phyloP scores from a whole-genome alignment of 129 eudicot species.

The Scalesia atractyloides region DNA sequence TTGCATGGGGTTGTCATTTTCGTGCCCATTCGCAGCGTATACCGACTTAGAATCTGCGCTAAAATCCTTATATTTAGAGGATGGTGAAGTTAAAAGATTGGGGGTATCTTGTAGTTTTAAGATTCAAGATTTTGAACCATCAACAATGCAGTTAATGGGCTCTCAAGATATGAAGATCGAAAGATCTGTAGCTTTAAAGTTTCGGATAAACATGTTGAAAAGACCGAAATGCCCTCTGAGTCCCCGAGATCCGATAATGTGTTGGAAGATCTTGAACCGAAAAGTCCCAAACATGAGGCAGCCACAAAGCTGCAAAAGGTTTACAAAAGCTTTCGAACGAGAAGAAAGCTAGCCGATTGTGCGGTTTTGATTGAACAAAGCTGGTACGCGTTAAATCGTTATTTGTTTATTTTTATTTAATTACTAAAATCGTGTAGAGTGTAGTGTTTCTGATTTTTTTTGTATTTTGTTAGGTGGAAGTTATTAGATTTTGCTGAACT shows the following conservation, averaged over 20 bases:
- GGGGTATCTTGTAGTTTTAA: slow-evolving; percentile 60
- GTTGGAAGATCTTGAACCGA: slow-evolving; percentile 28
- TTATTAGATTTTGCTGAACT: slow-evolving; percentile 91
- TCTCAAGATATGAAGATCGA: slow-evolving; percentile 45
- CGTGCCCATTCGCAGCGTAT: slow-evolving; percentile 66
- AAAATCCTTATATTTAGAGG: slow-evolving; percentile 47
- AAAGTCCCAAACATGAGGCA: slow-evolving; percentile 85
- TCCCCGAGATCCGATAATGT: slow-evolving; percentile 37
- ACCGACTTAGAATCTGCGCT: slow-evolving; percentile 57
- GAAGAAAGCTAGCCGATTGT: slow-evolving; percentile 97
- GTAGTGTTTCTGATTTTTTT: background rate
- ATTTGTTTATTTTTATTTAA: background rate
- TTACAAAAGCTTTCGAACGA: slow-evolving; percentile 89
- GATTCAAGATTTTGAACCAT: slow-evolving; percentile 42
- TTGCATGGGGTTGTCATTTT: slow-evolving; percentile 89
- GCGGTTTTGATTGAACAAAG: slow-evolving; percentile 94
- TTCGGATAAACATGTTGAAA: slow-evolving; percentile 30
- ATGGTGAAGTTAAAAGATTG: slow-evolving; percentile 48
- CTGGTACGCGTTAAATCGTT: slow-evolving; percentile 52
- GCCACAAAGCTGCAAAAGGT: slow-evolving; percentile 95
- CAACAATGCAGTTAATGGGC: slow-evolving; percentile 46
- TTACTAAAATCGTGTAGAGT: background rate
- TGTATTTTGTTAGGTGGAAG: slow-evolving; percentile 70
- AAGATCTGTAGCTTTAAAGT: slow-evolving; percentile 57
- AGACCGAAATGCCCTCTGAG: slow-evolving; percentile 26